Conservation (phyloP, 169 alveolate species). For the Plasmodium gaboni region DNA sequence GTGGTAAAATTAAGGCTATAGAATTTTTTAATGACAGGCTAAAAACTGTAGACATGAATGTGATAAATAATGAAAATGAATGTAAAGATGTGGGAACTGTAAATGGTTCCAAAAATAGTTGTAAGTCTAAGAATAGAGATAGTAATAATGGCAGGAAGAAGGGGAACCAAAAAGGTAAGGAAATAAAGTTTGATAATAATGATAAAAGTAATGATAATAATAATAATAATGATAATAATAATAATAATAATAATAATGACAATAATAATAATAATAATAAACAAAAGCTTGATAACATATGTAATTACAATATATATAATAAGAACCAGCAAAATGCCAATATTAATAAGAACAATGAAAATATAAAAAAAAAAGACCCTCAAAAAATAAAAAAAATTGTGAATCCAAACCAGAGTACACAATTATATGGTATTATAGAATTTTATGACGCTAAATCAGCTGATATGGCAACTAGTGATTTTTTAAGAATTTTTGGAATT, state of each 20-base stretch:
- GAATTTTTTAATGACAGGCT: conserved; percentile 65
- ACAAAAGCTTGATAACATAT: not conserved
- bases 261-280: not conserved
- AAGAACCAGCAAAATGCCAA: not conserved
- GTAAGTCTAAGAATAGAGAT: no score
- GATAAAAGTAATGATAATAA: not conserved
- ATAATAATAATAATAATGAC: not conserved
- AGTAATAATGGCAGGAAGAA: not conserved
- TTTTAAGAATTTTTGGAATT: conserved; percentile 65
- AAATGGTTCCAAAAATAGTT: no score
- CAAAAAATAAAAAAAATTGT: conserved; percentile 3
- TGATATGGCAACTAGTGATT: conserved; percentile 52
- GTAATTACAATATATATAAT: not conserved
- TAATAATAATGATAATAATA: not conserved
- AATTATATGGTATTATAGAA: conserved; percentile 54
- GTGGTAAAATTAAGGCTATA: conserved; percentile 47
- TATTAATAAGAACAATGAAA: not conserved
- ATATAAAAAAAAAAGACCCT: not conserved
- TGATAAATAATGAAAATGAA: conserved; percentile 22
- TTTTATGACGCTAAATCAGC: conserved; percentile 58
- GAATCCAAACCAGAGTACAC: conserved; percentile 32
- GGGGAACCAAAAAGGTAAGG: not conserved
- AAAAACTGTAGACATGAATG: conserved; percentile 59
- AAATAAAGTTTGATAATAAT: not conserved
- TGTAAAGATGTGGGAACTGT: not conserved